These are phyloP conservation scores for Asterochloris erici DNA, from an alignment of 139 green algal species.

Conservation along the genomic window DNA sequence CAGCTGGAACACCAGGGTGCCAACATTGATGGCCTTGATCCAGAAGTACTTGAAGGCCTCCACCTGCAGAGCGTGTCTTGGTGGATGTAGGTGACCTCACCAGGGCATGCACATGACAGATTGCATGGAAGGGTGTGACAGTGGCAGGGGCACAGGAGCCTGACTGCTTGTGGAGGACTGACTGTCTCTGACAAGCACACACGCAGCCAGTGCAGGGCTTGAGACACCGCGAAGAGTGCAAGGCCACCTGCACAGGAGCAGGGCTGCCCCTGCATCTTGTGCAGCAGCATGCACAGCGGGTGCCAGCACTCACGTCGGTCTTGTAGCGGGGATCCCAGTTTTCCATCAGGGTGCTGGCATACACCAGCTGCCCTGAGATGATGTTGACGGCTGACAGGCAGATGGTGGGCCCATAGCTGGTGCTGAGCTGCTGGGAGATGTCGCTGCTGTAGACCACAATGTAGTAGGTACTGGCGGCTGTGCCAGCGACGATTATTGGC, in stretches of 20 bases:
- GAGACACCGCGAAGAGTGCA: too few relatives aligned
- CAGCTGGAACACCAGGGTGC: conserved; percentile 27
- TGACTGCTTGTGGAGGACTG: too few relatives aligned
- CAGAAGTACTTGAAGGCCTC: conserved; percentile 34
- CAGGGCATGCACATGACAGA: too few relatives aligned
- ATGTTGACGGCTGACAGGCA: conserved; percentile 31
- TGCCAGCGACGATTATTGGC: conserved; percentile 26
- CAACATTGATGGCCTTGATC: conserved; percentile 36
- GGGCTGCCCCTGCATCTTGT: too few relatives aligned
- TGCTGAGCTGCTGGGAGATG: conserved; percentile 24
- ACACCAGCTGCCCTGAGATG: conserved; percentile 1
- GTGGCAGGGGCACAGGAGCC: too few relatives aligned
- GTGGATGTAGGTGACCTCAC: too few relatives aligned
- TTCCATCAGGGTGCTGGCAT: conserved; percentile 20
- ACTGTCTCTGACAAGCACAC: too few relatives aligned
- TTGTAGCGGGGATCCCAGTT: conserved; percentile 28
- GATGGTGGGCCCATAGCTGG: conserved; percentile 29
- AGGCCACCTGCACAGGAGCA: too few relatives aligned
- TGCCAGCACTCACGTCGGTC: conserved; percentile 17
- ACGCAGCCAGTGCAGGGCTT: too few relatives aligned
- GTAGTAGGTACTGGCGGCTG: conserved; percentile 21
- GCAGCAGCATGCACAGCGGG: too few relatives aligned
- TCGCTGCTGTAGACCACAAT: conserved; percentile 21
- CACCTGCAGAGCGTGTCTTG: conserved; percentile 11
- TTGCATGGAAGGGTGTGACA: too few relatives aligned